phyloP scores from a whole-genome alignment of 139 green algal species.

The Closterium sp. region DNA sequence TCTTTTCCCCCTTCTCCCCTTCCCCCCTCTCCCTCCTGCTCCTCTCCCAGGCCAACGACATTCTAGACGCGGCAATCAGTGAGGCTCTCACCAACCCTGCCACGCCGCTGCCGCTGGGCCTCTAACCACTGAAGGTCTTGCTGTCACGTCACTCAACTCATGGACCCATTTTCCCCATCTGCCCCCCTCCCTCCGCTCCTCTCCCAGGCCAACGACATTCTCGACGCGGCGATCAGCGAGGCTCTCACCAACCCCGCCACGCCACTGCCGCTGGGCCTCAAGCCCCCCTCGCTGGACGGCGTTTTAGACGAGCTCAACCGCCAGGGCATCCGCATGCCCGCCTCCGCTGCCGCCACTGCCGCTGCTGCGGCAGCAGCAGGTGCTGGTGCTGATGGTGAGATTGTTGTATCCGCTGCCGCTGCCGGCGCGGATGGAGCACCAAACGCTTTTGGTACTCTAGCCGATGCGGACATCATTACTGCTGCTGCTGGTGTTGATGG shows the following conservation, averaged over 20 bases:
- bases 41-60: neutral
- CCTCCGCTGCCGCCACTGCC: neutral
- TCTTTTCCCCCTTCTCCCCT: neutral
- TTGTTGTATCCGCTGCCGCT: neutral
- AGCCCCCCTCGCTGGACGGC: conserved; percentile 49
- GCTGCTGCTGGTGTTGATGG: neutral
- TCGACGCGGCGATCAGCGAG: conserved; percentile 50
- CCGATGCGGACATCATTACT: neutral
- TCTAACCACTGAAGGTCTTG: neutral
- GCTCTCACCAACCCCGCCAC: conserved; percentile 49
- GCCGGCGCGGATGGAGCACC: neutral
- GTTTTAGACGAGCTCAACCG: conserved; percentile 48
- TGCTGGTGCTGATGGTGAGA: neutral
- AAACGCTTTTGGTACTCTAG: neutral
- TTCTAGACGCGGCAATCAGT: neutral
- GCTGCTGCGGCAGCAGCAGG: no score
- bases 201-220: conserved; percentile 14
- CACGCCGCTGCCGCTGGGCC: neutral
- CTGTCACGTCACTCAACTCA: neutral
- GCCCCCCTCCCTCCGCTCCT: no score
- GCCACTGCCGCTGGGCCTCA: conserved; percentile 47
- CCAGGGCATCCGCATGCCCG: conserved; percentile 24
- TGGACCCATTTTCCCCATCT: no score
- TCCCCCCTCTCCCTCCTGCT: neutral
- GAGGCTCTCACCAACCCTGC: neutral